Percentiles rank a stretch among this genome's conserved stretches.
Evolutionary conservation across 1,284 basidiomycete species (phyloP).

Genomic region (Puccinia horiana): DNA sequence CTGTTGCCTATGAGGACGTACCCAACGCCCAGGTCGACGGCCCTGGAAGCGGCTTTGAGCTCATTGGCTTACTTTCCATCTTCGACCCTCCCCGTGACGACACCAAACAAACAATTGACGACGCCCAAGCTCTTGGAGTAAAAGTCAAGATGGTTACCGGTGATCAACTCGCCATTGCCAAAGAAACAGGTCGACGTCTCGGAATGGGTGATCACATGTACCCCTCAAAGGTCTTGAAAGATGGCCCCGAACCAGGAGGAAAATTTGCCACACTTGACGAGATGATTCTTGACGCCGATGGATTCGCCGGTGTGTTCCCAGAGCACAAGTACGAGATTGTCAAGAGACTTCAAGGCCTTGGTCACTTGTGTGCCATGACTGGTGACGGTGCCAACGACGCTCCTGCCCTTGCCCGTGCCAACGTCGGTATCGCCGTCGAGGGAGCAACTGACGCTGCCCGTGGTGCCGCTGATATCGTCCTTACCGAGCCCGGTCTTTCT

Average conservation of each 20-base stretch:
- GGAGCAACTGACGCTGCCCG: constrained; percentile 93
- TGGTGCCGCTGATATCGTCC: constrained; percentile 91
- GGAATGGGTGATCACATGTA: constrained; percentile 97
- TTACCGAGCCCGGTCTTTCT: constrained; percentile 91
- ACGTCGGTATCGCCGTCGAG: constrained; percentile 70
- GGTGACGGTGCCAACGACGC: constrained; percentile 98
- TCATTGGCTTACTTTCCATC: constrained; percentile 94
- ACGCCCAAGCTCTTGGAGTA: constrained; percentile 91
- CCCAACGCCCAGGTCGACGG: constrained; percentile 63
- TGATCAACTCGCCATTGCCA: constrained; percentile 98
- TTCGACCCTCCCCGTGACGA: constrained; percentile 97
- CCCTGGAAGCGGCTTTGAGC: constrained; percentile 92
- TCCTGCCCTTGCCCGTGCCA: constrained; percentile 75
- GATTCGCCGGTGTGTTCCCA: constrained; percentile 94
- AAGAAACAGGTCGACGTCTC: constrained; percentile 97
- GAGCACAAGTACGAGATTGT: constrained; percentile 63
- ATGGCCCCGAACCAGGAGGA: constrained; percentile 74
- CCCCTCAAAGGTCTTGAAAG: constrained; percentile 89
- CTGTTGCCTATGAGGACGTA: constrained; percentile 91
- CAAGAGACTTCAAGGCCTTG: constrained; percentile 86
- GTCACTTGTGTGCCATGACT: constrained; percentile 58
- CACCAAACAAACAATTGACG: constrained; percentile 98
- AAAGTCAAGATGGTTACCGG: constrained; percentile 99
- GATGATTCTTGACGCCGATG: constrained; percentile 69
- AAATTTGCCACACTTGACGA: constrained; percentile 67